Base-by-base conservation (phyloP, 768 basidiomycete species). In the Cyclocybe aegerita region DNA sequence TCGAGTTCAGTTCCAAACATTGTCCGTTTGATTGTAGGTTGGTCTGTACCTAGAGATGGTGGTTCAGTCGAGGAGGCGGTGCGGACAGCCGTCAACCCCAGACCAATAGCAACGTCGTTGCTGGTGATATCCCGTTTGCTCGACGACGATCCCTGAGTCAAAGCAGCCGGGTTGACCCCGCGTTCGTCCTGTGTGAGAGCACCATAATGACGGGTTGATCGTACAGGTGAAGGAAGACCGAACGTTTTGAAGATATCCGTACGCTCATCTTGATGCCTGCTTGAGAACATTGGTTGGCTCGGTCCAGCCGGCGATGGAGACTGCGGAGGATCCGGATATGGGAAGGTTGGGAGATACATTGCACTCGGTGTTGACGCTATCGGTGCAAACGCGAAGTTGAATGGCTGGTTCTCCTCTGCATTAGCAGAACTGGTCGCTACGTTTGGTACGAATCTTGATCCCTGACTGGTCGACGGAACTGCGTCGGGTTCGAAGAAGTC, bases 1-100 rank as follows among this genome's bases (percentile, higher is more conserved):
- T 89, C 88, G 38, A 90, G 68, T 67, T 91, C 89, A 0, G 89
- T 91, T 7, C 89, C 89, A 64, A 90, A 91, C 84, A 91, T 88
- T 4, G 89, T 91, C 52, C 83, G 79, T 61, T 79, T 81, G 56
- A 78, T 74, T 4, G 76, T 72, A 17, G 73, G 73, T 11, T 42
- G 48, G 12, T 60, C 58, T 11, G 65, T 72, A 23, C 68, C 70
- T n/a, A 50, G 37, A 46, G 59, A 29, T 16, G 44, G 53, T 14
- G 52, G 30, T 47, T 64, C 63, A 14, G 58, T 55, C 23, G 61
- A 60, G 30, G 64, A 56, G 15, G 55, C 57, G 17, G 61, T 69
- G 48, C 69, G 69, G 46, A 74, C 61, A 12, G 66, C 63, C 8
- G 69, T 71, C 59, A 77, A 58, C n/a, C 72, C 77, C 33, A 76